phyloP scores from a whole-genome alignment of 768 basidiomycete genomes.

The Amanita thiersii region DNA sequence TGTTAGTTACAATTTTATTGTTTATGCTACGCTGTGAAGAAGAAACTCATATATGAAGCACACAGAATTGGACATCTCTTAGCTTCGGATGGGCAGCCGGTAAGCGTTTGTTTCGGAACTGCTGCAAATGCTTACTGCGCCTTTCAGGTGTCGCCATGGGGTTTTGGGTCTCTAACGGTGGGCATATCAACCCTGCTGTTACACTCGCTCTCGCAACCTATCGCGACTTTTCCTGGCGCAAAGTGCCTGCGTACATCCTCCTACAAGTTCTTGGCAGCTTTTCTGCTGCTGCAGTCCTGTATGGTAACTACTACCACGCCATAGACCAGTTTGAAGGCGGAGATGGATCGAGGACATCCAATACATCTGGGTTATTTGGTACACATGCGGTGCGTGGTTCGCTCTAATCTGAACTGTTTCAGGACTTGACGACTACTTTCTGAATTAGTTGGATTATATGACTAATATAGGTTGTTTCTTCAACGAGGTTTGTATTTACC shows the following conservation, averaged over 20 bases:
- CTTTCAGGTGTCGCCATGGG: constrained; percentile 33
- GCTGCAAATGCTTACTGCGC: background rate
- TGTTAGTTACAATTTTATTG: constrained; percentile 26
- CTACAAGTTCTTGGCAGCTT: constrained; percentile 58
- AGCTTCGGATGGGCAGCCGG: constrained; percentile 37
- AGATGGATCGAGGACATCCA: constrained; percentile 38
- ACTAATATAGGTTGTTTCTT: constrained; percentile 31
- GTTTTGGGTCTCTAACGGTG: constrained; percentile 45
- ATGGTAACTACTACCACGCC: constrained; percentile 63
- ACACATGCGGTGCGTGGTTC: constrained; percentile 49
- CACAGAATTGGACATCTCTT: constrained; percentile 32
- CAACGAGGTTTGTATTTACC: too few species aligned
- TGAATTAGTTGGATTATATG: constrained; percentile 28
- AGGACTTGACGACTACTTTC: background rate
- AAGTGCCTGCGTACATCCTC: constrained; percentile 57
- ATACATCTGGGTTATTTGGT: constrained; percentile 47
- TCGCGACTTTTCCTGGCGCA: constrained; percentile 63
- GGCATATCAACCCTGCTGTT: constrained; percentile 38
- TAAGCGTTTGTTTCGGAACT: constrained; percentile 14
- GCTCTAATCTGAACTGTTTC: background rate
- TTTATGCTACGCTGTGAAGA: background rate
- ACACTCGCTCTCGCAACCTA: constrained; percentile 54
- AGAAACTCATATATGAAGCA: background rate
- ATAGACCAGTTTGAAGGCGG: constrained; percentile 60
- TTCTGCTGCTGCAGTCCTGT: constrained; percentile 49